Evolutionary conservation across 352 stramenopile species (phyloP).

Genomic region (Phytopythium oedochilum): DNA sequence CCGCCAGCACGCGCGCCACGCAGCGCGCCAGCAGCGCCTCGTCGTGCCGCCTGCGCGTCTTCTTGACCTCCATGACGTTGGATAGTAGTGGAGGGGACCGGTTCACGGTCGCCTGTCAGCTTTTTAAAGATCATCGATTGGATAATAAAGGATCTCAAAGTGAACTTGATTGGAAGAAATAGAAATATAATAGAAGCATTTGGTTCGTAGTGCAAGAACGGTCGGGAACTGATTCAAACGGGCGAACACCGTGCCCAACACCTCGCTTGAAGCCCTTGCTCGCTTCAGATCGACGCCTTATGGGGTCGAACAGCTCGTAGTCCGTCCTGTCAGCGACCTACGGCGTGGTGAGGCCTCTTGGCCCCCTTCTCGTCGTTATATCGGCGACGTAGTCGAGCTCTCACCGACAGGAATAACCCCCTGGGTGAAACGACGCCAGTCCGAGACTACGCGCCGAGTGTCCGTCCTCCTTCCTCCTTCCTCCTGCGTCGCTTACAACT

Average conservation of each 20-base stretch:
- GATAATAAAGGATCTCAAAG: too few species aligned
- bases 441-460: background rate
- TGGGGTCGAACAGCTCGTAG: too few species aligned
- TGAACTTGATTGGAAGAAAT: background rate
- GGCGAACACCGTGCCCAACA: background rate
- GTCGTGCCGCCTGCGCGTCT: slow-evolving; percentile 12
- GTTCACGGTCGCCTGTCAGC: background rate
- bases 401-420: background rate
- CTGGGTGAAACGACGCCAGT: background rate
- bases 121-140: too few species aligned
- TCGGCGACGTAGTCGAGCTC: background rate
- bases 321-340: background rate
- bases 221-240: background rate
- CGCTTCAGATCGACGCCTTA: background rate
- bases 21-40: slow-evolving; percentile 12
- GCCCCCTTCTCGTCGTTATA: background rate
- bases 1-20: slow-evolving; percentile 10
- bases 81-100: background rate
- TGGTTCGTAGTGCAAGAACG: background rate
- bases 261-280: background rate
- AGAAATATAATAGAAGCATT: background rate
- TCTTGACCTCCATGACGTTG: slow-evolving; percentile 1
- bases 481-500: background rate
- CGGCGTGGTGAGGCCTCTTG: background rate
- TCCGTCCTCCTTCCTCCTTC: background rate